Evolutionary conservation across 495 filamentous ascomycete genomes (phyloP).

Genomic region (Penicillium desertorum): DNA sequence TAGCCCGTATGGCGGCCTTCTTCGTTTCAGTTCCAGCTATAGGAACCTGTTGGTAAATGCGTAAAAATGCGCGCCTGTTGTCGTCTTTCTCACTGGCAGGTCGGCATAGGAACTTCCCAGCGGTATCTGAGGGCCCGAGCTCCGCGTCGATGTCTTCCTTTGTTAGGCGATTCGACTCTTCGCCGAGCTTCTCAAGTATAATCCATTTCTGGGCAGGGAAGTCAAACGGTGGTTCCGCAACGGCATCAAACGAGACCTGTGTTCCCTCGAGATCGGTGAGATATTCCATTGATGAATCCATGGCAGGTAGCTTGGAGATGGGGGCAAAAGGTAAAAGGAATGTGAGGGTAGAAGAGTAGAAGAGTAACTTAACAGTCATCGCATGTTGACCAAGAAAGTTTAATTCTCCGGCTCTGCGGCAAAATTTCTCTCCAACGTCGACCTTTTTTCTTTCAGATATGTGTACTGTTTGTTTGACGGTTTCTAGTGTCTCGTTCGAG

Average conservation of each 20-base stretch:
- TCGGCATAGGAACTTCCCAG: conserved; percentile 9
- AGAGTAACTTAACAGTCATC: conserved; percentile 7
- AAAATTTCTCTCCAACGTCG: no score
- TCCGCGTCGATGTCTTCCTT: conserved; percentile 9
- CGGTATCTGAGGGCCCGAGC: conserved; percentile 4
- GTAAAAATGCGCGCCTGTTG: conserved; percentile 7
- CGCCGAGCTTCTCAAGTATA: conserved; percentile 11
- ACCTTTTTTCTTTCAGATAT: no score
- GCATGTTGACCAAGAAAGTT: conserved; percentile 10
- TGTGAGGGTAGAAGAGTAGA: conserved; percentile 11
- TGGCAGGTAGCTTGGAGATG: conserved; percentile 14
- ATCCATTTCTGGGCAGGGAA: conserved; percentile 12
- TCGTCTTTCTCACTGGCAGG: conserved; percentile 7
- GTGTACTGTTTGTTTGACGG: no score
- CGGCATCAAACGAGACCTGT: conserved; percentile 9
- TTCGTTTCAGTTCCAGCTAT: conserved; percentile 8
- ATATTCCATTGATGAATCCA: conserved; percentile 11
- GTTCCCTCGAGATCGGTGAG: conserved; percentile 10
- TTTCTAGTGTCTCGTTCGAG: no score
- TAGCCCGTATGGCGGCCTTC: conserved; percentile 6
- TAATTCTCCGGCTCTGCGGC: neutral
- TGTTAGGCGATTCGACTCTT: conserved; percentile 3
- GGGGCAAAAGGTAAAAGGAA: neutral
- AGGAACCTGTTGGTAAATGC: conserved; percentile 11
- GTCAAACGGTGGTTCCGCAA: conserved; percentile 11